Evolutionary conservation across 169 alveolate genomes (phyloP), one percentile per base, ranked within the genome.

Genomic region (Cryptosporidium ryanae): DNA sequence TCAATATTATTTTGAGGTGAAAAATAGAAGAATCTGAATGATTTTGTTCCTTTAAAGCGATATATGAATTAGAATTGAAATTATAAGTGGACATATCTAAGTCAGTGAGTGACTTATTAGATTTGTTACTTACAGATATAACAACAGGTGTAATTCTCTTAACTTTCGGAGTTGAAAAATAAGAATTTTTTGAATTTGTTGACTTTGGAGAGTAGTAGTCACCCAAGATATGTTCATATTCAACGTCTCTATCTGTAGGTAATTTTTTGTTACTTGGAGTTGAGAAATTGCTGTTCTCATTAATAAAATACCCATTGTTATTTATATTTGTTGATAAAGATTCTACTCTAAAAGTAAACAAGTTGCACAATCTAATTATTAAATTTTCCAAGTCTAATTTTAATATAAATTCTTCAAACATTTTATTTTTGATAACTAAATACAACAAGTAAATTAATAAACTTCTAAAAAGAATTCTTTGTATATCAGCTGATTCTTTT

Each of bases 381-480:
- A 59, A 76, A 29, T 25, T 8, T 21, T 55, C 23, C n/a, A 76
- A 25, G 38, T 55, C 76, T 25, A 76, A 23, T 21, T 18, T 17
- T 27, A 61, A 31, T 68, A 68, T 29, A n/a, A 52, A 50, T 0
- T n/a, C 64, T 32, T 23, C 25, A 2, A 57, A 48, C 8, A 44
- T 17, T 55, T 55, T 52, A 38, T 44, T 61, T 15, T 38, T 61
- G 2, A 59, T n/a, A 8, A 32, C 15, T 7, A 46, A 31, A 17
- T 27, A 27, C 21, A 59, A 8, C 23, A 76, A 59, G 63, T 76
- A 59, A 17, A 76, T 76, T 38, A 76, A 27, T 21, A 76, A 25
- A 34, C 87, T 76, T 76, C 87, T 76, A 43, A 76, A 76, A 17
- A 34, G 0, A 15, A 59, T 55, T 55, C 87, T 57, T 34, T 76